A percentile compares a stretch with the other conserved stretches of the same genome.
These are phyloP conservation scores for Coriolopsis trogii DNA, from an alignment of 1,284 basidiomycete genomes.

Conservation along the genomic window DNA sequence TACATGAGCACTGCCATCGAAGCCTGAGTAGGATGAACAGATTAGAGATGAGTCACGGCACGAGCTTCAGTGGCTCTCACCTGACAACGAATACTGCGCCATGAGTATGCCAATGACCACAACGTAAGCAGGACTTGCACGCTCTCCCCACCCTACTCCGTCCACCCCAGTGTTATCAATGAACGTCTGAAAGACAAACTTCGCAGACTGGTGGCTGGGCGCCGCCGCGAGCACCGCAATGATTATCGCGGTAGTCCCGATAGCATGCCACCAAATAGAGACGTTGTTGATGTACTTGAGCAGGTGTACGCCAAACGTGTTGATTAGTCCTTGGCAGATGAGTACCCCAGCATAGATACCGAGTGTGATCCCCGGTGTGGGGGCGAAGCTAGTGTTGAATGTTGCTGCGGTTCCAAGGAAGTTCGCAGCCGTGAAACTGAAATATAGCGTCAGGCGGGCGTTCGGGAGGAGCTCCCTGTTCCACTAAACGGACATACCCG, in stretches of 20 bases:
- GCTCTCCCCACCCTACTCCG: conserved; percentile 65
- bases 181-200: conserved; percentile 72
- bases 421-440: conserved; percentile 67
- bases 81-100: conserved; percentile 73
- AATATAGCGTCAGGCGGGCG: neutral
- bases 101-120: conserved; percentile 70
- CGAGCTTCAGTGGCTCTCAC: no score
- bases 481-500: no score
- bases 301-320: conserved; percentile 71
- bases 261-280: conserved; percentile 73
- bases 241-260: conserved; percentile 67
- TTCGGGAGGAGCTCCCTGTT: no score
- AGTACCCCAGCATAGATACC: conserved; percentile 76
- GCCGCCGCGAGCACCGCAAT: conserved; percentile 72
- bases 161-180: conserved; percentile 67
- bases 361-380: conserved; percentile 60
- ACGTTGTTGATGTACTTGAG: conserved; percentile 71
- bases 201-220: conserved; percentile 65
- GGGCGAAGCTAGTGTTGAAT: conserved; percentile 58
- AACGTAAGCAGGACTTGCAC: conserved; percentile 72
- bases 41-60: neutral
- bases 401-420: conserved; percentile 69
- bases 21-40: conserved; percentile 44
- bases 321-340: conserved; percentile 66
- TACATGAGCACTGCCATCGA: conserved; percentile 73